Conservation (phyloP, 371 early-diverging fungal genomes). For the Syncephalastrum monosporum region DNA sequence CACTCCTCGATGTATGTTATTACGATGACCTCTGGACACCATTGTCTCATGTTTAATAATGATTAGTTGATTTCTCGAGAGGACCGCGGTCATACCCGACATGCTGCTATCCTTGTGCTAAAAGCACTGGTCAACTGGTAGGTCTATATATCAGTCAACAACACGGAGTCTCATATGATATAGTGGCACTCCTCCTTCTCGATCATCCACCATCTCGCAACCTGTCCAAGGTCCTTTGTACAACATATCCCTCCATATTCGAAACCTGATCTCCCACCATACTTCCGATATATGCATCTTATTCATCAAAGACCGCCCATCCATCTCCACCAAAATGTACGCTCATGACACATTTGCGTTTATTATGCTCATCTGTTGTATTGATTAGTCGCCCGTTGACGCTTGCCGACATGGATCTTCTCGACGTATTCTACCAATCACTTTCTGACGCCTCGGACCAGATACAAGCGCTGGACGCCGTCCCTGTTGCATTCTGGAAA, state of each 20-base stretch:
- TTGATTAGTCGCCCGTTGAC: constrained; percentile 25
- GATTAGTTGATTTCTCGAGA: no score
- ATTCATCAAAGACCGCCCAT: constrained; percentile 25
- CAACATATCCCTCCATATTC: constrained; percentile 21
- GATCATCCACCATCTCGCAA: constrained; percentile 28
- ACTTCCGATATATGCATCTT: constrained; percentile 26
- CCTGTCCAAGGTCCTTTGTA: constrained; percentile 42
- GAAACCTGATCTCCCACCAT: constrained; percentile 26
- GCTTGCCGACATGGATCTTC: constrained; percentile 29
- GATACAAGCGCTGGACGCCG: constrained; percentile 26
- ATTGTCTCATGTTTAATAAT: no score
- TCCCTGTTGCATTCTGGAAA: constrained; percentile 38
- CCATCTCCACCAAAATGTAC: constrained; percentile 23
- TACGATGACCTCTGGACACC: no score
- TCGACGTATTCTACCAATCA: constrained; percentile 35
- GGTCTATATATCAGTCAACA: constrained; percentile 2
- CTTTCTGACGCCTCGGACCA: constrained; percentile 29
- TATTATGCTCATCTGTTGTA: neutral
- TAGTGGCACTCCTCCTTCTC: constrained; percentile 34
- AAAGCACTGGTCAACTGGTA: constrained; percentile 4
- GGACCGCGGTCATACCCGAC: no score
- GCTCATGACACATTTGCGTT: neutral
- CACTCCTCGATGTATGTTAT: no score
- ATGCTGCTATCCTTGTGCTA: neutral
- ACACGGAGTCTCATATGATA: neutral